These are phyloP conservation scores for Trichosporon inkin DNA, from an alignment of 1,284 basidiomycete genomes.

Conservation along the genomic window DNA sequence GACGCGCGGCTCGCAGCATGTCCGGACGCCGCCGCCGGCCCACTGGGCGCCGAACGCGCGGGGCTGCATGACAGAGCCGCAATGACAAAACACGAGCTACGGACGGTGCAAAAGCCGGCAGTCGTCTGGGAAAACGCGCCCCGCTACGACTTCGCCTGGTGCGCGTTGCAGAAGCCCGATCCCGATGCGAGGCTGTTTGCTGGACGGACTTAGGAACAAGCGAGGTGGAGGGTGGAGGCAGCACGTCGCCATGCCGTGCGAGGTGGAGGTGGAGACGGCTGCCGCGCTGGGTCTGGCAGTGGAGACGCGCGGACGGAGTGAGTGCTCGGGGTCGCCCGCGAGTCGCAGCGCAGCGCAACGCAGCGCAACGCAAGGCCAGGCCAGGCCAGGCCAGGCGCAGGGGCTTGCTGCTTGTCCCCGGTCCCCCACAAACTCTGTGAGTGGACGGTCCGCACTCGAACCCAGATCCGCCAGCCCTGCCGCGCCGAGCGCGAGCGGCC, in stretches of 20 bases:
- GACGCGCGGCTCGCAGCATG: neutral
- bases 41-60: neutral
- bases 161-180: too few species aligned
- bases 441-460: neutral
- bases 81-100: neutral
- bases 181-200: neutral
- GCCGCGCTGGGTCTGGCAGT: too few species aligned
- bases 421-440: conserved; percentile 3
- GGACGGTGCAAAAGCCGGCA: neutral
- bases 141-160: too few species aligned
- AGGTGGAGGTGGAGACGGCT: too few species aligned
- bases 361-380: too few species aligned
- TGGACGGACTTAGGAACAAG: neutral
- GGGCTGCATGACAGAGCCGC: neutral
- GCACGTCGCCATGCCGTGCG: neutral
- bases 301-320: too few species aligned
- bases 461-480: neutral
- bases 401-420: neutral
- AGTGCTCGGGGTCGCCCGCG: too few species aligned
- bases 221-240: conserved; percentile 5
- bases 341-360: too few species aligned
- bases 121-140: too few species aligned
- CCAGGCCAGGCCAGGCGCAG: too few species aligned
- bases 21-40: neutral
- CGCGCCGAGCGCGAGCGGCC: neutral